Percentiles rank a stretch among this genome's conserved stretches.
phyloP scores from a whole-genome alignment of 2,329 filamentous ascomycete genomes.

The Achaetomium macrosporum region DNA sequence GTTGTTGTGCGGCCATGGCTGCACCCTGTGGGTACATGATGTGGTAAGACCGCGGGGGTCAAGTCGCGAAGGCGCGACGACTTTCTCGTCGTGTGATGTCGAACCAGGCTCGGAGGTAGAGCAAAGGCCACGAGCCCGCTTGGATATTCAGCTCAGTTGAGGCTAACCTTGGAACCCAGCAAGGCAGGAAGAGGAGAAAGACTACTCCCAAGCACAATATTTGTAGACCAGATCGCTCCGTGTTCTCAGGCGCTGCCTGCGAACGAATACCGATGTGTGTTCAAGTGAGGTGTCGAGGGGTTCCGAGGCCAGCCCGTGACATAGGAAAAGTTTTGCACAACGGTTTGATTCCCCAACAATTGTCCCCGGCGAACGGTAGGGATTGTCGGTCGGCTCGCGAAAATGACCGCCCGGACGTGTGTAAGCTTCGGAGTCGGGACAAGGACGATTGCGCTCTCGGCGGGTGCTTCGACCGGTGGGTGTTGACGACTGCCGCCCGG shows the following conservation, averaged over 20 bases:
- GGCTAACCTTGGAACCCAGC: constrained; percentile 17
- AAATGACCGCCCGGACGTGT: background rate
- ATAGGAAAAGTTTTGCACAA: constrained; percentile 21
- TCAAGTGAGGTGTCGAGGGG: constrained; percentile 10
- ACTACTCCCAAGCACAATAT: background rate
- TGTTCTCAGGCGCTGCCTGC: constrained; percentile 24
- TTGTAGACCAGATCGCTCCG: background rate
- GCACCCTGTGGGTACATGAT: constrained; percentile 75
- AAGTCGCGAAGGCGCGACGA: constrained; percentile 3
- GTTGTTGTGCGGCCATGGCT: constrained; percentile 80
- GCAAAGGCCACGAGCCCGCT: background rate
- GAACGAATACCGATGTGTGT: constrained; percentile 12
- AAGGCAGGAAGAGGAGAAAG: background rate
- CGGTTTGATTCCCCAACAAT: constrained; percentile 16
- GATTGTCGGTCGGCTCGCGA: constrained; percentile 17
- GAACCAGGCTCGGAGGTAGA: background rate
- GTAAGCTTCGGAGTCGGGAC: constrained; percentile 8
- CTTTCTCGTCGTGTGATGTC: constrained; percentile 1
- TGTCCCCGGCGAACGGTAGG: constrained; percentile 28
- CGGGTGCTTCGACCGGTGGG: constrained; percentile 1
- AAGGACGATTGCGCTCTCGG: constrained; percentile 3
- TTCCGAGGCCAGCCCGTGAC: constrained; percentile 32
- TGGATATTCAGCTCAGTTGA: constrained; percentile 24
- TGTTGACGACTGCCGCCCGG: constrained; percentile 18
- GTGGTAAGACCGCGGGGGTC: constrained; percentile 20